Conservation (phyloP, 1,284 basidiomycete species). For the Tilletiaria anomala region DNA sequence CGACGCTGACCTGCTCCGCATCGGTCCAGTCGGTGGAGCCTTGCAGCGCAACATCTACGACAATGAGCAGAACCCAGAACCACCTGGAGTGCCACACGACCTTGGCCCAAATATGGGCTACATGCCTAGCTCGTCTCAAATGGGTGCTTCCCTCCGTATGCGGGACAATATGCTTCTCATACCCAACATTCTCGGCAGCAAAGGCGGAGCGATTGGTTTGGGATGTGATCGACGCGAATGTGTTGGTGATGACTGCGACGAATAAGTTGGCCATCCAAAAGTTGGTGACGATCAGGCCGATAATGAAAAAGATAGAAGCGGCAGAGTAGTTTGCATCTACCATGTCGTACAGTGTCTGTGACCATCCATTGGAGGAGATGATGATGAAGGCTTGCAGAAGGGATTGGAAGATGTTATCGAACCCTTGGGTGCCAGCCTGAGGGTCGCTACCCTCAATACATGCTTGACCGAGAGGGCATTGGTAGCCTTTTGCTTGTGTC, state of each 20-base stretch:
- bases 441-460: conserved; percentile 50
- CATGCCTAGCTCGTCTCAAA: background rate
- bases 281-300: conserved; percentile 44
- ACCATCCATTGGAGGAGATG: conserved; percentile 49
- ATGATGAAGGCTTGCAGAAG: conserved; percentile 73
- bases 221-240: conserved; percentile 74
- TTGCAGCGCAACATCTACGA: no score
- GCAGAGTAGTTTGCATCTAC: conserved; percentile 71
- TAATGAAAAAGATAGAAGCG: conserved; percentile 63
- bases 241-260: conserved; percentile 90
- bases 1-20: no score
- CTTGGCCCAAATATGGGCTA: background rate
- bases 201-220: conserved; percentile 87
- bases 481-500: conserved; percentile 27
- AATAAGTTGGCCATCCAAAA: conserved; percentile 66
- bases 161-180: no score
- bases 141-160: background rate
- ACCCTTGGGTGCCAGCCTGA: conserved; percentile 56
- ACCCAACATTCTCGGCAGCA: conserved; percentile 48
- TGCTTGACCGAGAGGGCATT: conserved; percentile 36
- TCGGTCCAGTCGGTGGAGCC: no score
- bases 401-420: conserved; percentile 76
- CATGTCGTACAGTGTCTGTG: conserved; percentile 68
- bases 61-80: no score
- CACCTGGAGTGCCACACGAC: no score